A percentile compares a stretch with the other conserved stretches of the same genome.
phyloP scores from a whole-genome alignment of 495 filamentous ascomycete genomes.

The Tuber aestivum region DNA sequence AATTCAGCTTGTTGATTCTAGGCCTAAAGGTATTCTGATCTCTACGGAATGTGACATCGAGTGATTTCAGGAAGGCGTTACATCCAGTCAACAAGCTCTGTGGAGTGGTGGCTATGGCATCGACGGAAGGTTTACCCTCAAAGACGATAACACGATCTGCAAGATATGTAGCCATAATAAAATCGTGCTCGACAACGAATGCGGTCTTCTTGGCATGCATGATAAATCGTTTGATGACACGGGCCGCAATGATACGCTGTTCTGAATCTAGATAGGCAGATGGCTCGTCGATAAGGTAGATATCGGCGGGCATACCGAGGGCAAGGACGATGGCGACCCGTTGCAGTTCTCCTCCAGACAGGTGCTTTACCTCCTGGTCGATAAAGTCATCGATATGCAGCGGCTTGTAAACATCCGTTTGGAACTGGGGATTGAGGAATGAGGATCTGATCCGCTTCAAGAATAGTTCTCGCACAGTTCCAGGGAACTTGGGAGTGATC shows the following conservation, averaged over 20 bases:
- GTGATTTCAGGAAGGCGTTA: conserved; percentile 89
- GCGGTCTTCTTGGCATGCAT: conserved; percentile 99
- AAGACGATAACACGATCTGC: conserved; percentile 98
- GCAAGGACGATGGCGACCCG: conserved; percentile 96
- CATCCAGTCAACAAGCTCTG: conserved; percentile 92
- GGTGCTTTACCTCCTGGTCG: conserved; percentile 96
- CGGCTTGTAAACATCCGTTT: conserved; percentile 98
- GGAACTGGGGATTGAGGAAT: conserved; percentile 94
- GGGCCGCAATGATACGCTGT: conserved; percentile 92
- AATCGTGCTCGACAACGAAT: conserved; percentile 99
- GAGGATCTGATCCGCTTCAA: conserved; percentile 97
- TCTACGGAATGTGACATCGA: conserved; percentile 96
- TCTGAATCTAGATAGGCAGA: conserved; percentile 95
- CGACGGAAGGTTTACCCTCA: conserved; percentile 81
- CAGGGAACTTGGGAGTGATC: conserved; percentile 94
- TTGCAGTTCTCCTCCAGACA: conserved; percentile 98
- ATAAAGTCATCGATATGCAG: conserved; percentile 98
- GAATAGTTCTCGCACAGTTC: conserved; percentile 89
- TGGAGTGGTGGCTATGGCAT: conserved; percentile 79
- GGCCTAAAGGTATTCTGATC: conserved; percentile 94
- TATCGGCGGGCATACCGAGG: conserved; percentile 90
- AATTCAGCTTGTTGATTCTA: conserved; percentile 95
- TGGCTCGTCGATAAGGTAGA: conserved; percentile 97
- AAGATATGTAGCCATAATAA: conserved; percentile 93
- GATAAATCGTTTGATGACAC: conserved; percentile 98